Percentiles rank a stretch among this genome's conserved stretches.
phyloP scores from a whole-genome alignment of 176 grass and related monocot species.

The Avena eriantha region DNA sequence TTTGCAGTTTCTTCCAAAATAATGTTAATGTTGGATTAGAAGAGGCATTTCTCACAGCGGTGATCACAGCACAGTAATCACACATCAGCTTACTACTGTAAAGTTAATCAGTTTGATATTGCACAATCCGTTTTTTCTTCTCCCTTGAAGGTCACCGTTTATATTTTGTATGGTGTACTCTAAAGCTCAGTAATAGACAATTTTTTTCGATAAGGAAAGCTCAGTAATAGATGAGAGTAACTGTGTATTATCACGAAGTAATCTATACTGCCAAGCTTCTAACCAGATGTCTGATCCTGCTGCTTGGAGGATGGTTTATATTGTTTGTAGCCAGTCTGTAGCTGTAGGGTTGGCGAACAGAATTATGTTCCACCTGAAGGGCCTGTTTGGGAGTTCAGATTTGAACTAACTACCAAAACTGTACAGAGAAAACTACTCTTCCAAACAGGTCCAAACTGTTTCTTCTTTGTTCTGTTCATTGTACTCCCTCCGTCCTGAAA shows the following conservation, averaged over 20 bases:
- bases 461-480: background rate
- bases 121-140: background rate
- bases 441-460: background rate
- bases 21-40: background rate
- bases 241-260: background rate
- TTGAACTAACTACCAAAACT: background rate
- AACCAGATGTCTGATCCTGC: background rate
- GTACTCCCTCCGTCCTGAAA: background rate
- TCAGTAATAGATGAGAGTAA: background rate
- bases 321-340: background rate
- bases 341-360: background rate
- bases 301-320: background rate
- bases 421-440: slow-evolving; percentile 14
- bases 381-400: background rate
- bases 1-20: background rate
- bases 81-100: background rate
- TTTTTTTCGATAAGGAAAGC: too few species aligned
- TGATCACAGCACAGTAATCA: background rate
- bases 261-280: background rate
- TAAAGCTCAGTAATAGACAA: background rate
- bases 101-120: slow-evolving; percentile 8
- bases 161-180: background rate
- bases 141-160: background rate
- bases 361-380: background rate
- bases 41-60: background rate